Percentiles rank a stretch among this genome's conserved stretches.
Evolutionary conservation across 768 basidiomycete genomes (phyloP).

Genomic region (Termitomyces sp.): DNA sequence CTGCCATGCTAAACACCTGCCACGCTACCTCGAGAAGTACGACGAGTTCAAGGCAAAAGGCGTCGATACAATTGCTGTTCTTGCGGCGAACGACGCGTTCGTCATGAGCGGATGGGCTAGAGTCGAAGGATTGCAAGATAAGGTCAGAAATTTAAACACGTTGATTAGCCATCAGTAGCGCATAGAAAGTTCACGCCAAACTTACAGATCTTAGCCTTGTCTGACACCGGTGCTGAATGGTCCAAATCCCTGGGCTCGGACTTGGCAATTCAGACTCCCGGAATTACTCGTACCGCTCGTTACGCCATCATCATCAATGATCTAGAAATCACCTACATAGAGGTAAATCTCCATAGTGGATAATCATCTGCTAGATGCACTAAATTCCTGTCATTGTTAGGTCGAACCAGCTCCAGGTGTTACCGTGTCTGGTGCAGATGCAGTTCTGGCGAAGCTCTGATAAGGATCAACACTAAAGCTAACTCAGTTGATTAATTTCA

Average conservation of each 20-base stretch:
- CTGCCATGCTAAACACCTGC: slow-evolving; percentile 64
- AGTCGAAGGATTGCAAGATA: slow-evolving; percentile 60
- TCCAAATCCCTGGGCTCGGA: slow-evolving; percentile 43
- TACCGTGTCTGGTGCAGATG: slow-evolving; percentile 55
- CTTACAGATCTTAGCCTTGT: slow-evolving; percentile 54
- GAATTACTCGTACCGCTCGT: slow-evolving; percentile 54
- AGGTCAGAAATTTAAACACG: slow-evolving; percentile 34
- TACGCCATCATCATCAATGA: slow-evolving; percentile 69
- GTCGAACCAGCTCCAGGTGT: slow-evolving; percentile 49
- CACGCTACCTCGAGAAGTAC: slow-evolving; percentile 64
- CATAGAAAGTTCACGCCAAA: neutral
- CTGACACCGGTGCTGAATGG: slow-evolving; percentile 56
- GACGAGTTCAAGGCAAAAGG: slow-evolving; percentile 78
- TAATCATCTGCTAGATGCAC: slow-evolving; percentile 10
- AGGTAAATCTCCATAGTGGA: slow-evolving; percentile 32
- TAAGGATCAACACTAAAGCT: slow-evolving; percentile 11
- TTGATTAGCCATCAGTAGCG: neutral
- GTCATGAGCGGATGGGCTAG: slow-evolving; percentile 67
- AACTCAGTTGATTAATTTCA: slow-evolving; percentile 10
- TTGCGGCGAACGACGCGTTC: slow-evolving; percentile 79
- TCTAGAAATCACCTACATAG: slow-evolving; percentile 65
- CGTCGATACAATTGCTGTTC: slow-evolving; percentile 66
- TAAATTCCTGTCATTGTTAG: slow-evolving; percentile 26
- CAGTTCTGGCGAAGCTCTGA: slow-evolving; percentile 46
- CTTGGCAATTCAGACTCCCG: slow-evolving; percentile 50